Conservation (phyloP, 1,284 basidiomycete species). For the Ustilago xerochloae region DNA sequence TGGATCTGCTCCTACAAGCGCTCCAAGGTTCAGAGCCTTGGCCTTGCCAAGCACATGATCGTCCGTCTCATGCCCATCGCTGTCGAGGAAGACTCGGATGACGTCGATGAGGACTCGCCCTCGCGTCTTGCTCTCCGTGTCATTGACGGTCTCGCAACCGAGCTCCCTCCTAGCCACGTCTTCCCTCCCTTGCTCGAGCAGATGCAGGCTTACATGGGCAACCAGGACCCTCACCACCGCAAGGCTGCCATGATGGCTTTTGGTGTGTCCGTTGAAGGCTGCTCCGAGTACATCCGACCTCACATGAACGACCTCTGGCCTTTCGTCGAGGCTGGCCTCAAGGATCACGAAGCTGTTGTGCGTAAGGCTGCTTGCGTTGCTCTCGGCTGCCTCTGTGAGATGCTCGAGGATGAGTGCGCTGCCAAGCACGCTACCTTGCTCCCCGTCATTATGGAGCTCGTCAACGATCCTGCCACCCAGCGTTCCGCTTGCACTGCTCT, state of each 20-base stretch:
- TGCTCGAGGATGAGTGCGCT: conserved; percentile 93
- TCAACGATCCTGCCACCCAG: conserved; percentile 88
- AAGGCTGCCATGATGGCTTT: conserved; percentile 96
- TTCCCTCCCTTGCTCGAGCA: conserved; percentile 86
- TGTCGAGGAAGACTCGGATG: conserved; percentile 86
- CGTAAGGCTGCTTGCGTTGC: conserved; percentile 94
- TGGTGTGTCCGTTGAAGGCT: conserved; percentile 95
- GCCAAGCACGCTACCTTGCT: conserved; percentile 85
- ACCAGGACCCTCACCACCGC: conserved; percentile 73
- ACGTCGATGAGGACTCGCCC: conserved; percentile 86
- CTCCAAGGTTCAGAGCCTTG: conserved; percentile 88
- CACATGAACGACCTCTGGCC: conserved; percentile 94
- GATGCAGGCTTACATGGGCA: conserved; percentile 69
- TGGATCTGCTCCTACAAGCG: conserved; percentile 96
- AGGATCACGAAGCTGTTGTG: conserved; percentile 84
- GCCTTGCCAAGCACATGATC: conserved; percentile 86
- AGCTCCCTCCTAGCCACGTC: conserved; percentile 92
- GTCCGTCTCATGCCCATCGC: conserved; percentile 93
- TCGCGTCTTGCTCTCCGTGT: conserved; percentile 93
- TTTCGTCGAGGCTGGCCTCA: conserved; percentile 87
- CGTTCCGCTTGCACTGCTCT: conserved; percentile 93
- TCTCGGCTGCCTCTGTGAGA: conserved; percentile 96
- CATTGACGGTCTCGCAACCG: conserved; percentile 92
- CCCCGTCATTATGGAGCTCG: conserved; percentile 77
- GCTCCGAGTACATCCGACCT: conserved; percentile 96